Conservation (phyloP, 106 monocot genomes). For the Ottelia alismoides region DNA sequence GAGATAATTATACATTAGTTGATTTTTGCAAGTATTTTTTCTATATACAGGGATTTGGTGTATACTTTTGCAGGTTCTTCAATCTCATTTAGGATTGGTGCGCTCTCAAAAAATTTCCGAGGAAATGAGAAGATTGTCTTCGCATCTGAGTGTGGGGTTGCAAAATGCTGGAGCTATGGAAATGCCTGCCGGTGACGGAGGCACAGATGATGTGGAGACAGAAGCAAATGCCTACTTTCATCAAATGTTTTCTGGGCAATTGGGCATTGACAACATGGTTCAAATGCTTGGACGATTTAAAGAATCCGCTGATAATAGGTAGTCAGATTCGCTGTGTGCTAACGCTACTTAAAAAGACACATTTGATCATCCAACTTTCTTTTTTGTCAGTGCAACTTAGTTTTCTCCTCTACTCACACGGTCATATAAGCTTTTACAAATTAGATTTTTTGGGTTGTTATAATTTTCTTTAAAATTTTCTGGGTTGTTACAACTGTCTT, state of each 20-base stretch:
- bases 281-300: slow-evolving; percentile 84
- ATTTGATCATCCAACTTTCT: too few species aligned
- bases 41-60: background rate
- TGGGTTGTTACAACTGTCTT: too few species aligned
- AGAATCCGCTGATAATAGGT: slow-evolving; percentile 64
- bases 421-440: too few species aligned
- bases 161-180: slow-evolving; percentile 20
- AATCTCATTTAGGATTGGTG: slow-evolving; percentile 33
- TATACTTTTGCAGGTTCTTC: slow-evolving; percentile 43
- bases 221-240: slow-evolving; percentile 91
- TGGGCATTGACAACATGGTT: slow-evolving; percentile 62
- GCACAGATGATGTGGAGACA: slow-evolving; percentile 44
- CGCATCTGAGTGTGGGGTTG: slow-evolving; percentile 4
- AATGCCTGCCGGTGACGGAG: slow-evolving; percentile 22
- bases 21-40: background rate
- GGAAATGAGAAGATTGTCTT: slow-evolving; percentile 34
- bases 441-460: too few species aligned
- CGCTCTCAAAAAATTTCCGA: slow-evolving; percentile 30
- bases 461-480: too few species aligned
- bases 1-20: background rate
- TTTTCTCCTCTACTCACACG: too few species aligned
- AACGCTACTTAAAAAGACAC: too few species aligned
- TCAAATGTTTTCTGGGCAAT: slow-evolving; percentile 88
- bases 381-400: too few species aligned
- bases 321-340: too few species aligned